Percentiles rank a stretch among this genome's conserved stretches.
These are phyloP conservation scores for Microcyclospora tardicrescens DNA, from an alignment of 2,329 filamentous ascomycete species.

Conservation along the genomic window DNA sequence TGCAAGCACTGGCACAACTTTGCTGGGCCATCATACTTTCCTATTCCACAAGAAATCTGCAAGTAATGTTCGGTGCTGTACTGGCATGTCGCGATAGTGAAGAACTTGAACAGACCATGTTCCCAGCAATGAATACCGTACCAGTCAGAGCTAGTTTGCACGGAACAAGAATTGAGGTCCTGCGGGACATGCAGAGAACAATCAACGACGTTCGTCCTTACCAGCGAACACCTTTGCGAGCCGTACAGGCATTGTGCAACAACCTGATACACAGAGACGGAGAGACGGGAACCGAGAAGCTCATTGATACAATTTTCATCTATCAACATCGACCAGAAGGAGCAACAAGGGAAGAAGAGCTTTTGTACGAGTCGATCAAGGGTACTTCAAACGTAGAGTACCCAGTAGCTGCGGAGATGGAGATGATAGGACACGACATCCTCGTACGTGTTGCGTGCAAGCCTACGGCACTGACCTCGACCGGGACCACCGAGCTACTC, in stretches of 20 bases:
- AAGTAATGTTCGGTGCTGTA: conserved; percentile 71
- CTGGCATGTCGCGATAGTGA: conserved; percentile 73
- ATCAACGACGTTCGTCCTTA: conserved; percentile 53
- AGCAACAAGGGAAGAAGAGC: conserved; percentile 4
- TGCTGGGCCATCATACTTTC: conserved; percentile 64
- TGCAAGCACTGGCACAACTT: conserved; percentile 64
- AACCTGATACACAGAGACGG: conserved; percentile 1
- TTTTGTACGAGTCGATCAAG: conserved; percentile 49
- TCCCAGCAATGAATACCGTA: conserved; percentile 88
- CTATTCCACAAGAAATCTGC: conserved; percentile 48
- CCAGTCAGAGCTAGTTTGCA: conserved; percentile 61
- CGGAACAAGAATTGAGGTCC: conserved; percentile 49
- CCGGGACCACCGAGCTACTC: conserved; percentile 41
- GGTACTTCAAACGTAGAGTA: conserved; percentile 63
- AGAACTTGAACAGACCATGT: conserved; percentile 53
- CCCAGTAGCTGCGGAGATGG: conserved; percentile 70
- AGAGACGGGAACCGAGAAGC: conserved; percentile 19
- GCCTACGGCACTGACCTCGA: conserved; percentile 36
- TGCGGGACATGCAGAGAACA: conserved; percentile 61
- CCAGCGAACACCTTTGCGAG: conserved; percentile 66
- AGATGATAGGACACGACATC: conserved; percentile 43
- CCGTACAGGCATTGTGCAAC: conserved; percentile 42
- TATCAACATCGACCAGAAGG: conserved; percentile 44
- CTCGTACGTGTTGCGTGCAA: conserved; percentile 64
- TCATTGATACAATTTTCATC: conserved; percentile 55